Conservation (phyloP, 768 basidiomycete species). For the Suillus bovinus region DNA sequence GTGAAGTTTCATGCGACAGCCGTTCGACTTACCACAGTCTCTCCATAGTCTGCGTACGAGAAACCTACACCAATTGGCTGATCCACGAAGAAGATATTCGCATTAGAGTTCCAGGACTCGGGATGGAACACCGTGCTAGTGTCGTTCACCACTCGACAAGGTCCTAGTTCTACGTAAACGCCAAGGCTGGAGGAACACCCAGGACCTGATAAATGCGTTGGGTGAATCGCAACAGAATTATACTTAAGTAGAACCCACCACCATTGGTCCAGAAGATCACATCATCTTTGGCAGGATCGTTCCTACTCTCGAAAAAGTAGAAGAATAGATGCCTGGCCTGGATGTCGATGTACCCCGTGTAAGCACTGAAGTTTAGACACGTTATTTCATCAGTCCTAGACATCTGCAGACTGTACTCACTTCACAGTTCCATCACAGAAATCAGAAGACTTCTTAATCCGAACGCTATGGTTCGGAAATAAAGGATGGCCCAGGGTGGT, state of each 20-base stretch:
- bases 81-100: slow-evolving; percentile 49
- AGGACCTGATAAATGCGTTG: slow-evolving; percentile 32
- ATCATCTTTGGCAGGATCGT: slow-evolving; percentile 54
- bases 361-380: slow-evolving; percentile 39
- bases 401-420: slow-evolving; percentile 21
- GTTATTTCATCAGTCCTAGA: slow-evolving; percentile 3
- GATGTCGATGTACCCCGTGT: slow-evolving; percentile 70
- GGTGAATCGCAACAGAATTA: background rate
- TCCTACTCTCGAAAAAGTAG: slow-evolving; percentile 75
- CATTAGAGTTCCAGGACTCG: slow-evolving; percentile 68
- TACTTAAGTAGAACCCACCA: slow-evolving; percentile 42
- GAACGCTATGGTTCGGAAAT: slow-evolving; percentile 44
- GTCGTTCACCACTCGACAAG: slow-evolving; percentile 59
- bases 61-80: slow-evolving; percentile 49
- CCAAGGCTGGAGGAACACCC: slow-evolving; percentile 62
- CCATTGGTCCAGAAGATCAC: slow-evolving; percentile 62
- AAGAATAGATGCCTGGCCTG: slow-evolving; percentile 67
- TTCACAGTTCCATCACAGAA: slow-evolving; percentile 44
- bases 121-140: slow-evolving; percentile 55
- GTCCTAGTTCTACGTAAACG: slow-evolving; percentile 74
- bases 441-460: slow-evolving; percentile 37
- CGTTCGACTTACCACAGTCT: slow-evolving; percentile 36
- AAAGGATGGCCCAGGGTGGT: slow-evolving; percentile 41
- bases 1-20: slow-evolving; percentile 7
- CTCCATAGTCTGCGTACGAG: slow-evolving; percentile 45